Base-by-base conservation (phyloP, 306 rosid species). In the Prunus armeniaca region DNA sequence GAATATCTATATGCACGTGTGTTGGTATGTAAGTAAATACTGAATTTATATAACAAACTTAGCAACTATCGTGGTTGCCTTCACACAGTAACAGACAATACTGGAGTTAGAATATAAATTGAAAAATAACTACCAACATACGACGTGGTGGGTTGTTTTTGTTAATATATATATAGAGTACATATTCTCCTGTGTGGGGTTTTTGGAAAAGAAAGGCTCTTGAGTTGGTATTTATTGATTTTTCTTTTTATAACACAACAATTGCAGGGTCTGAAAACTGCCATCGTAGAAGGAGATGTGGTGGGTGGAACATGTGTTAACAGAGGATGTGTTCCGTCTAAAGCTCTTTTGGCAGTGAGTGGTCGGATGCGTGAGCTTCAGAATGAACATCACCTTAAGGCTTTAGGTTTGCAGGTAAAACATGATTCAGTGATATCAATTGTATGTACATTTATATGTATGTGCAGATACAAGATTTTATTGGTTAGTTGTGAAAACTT, bases 241-340 rank as follows among this genome's bases (percentile, higher is more conserved):
- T 19, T 65, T 14, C 3, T 32, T 7, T 71, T 65, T 65, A 56
- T 10, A 49, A 80, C 4, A n/a, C 7, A 18, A 73, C 75, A 66
- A 51, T 68, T 84, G 68, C 96, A 95, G 97, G 98, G 98, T 75
- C 79, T 92, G 83, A 95, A 95, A 92, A 95, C 97, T 63, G 98
- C 91, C 32, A 81, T 95, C 17, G 89, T 95, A 6, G 98, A 95
- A 82, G 98, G 98, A 81, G 97, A 92, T 55, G 96, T 92, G 82
- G 93, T 95, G 78, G 99, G 97, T 46, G 97, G 98, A 76, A 95
- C 98, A 18, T 95, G 98, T 82, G 97, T 95, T 56, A 95, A 95
- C 87, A 88, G 97, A 84, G 99, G 99, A 5, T 95, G 99, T 57
- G 97, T 92, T 86, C 99, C 99, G 58, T 95, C 99, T 2, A 95